Conservation (phyloP, 306 rosid genomes). For the Acacia confusa region DNA sequence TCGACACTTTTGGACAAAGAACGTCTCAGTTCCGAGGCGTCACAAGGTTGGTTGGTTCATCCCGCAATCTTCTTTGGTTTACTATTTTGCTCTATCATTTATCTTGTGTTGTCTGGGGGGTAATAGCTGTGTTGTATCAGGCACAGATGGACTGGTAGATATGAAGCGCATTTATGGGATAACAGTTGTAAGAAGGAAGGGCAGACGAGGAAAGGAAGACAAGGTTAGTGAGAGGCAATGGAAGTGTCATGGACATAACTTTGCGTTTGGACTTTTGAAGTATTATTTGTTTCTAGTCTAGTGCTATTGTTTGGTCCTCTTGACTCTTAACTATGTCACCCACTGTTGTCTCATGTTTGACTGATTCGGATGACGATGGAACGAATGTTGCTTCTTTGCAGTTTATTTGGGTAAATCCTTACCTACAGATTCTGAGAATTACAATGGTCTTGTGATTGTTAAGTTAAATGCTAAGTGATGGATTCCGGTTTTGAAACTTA, state of each 20-base stretch:
- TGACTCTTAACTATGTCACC: conserved; percentile 39
- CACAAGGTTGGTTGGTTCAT: conserved; percentile 56
- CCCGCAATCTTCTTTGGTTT: background rate
- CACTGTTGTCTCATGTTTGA: conserved; percentile 41
- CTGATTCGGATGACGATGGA: conserved; percentile 40
- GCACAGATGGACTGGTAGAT: conserved; percentile 99
- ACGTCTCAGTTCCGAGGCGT: conserved; percentile 98
- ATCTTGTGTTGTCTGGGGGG: background rate
- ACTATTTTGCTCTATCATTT: background rate
- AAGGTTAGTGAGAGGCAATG: conserved; percentile 56
- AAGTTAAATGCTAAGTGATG: background rate
- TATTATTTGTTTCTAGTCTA: background rate
- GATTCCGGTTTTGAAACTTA: conserved; percentile 28
- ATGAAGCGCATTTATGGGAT: conserved; percentile 99
- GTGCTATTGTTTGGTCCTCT: conserved; percentile 19
- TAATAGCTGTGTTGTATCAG: conserved; percentile 32
- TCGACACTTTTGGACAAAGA: conserved; percentile 96
- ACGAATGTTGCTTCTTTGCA: conserved; percentile 46
- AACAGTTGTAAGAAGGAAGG: conserved; percentile 98
- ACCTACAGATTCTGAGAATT: background rate
- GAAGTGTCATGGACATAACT: background rate
- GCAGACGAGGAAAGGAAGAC: conserved; percentile 97
- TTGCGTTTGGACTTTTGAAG: conserved; percentile 17
- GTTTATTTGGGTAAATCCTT: conserved; percentile 79
- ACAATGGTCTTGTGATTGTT: background rate